Percentiles rank a stretch among this genome's conserved stretches.
These are phyloP conservation scores for Roridomyces roridus DNA, from an alignment of 768 basidiomycete species.

Conservation along the genomic window DNA sequence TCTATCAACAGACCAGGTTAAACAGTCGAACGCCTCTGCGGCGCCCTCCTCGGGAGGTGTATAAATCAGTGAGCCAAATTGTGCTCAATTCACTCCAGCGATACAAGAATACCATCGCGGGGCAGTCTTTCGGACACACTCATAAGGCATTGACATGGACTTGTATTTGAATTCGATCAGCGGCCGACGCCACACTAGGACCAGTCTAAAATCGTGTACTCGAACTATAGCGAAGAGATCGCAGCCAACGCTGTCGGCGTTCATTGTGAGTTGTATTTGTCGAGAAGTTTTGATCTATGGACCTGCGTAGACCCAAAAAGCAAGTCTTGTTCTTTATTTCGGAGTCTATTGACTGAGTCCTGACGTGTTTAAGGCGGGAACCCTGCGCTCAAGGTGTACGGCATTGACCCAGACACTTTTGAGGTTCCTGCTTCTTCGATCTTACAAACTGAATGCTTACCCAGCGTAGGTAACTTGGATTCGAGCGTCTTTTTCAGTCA, in stretches of 20 bases:
- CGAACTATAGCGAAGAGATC: constrained; percentile 38
- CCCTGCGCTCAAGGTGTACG: too few relatives aligned
- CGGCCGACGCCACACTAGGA: constrained; percentile 27
- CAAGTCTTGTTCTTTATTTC: too few relatives aligned
- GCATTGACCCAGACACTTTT: too few relatives aligned
- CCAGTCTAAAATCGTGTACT: constrained; percentile 48
- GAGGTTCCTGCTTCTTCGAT: too few relatives aligned
- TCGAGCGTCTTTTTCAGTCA: too few relatives aligned
- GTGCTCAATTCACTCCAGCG: constrained; percentile 32
- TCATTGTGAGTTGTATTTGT: constrained; percentile 29
- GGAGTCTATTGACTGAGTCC: too few relatives aligned
- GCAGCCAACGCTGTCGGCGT: constrained; percentile 38
- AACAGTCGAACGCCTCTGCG: constrained; percentile 42
- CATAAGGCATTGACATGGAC: too few relatives aligned
- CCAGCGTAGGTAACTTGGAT: too few relatives aligned
- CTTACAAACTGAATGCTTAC: too few relatives aligned
- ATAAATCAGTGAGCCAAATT: constrained; percentile 14
- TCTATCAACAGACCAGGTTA: constrained; percentile 37
- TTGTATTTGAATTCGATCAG: not conserved
- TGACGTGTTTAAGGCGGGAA: too few relatives aligned
- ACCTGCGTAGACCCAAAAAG: too few relatives aligned
- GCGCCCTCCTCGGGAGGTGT: constrained; percentile 45
- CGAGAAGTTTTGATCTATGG: too few relatives aligned
- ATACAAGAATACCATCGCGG: constrained; percentile 46
- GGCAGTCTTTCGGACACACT: constrained; percentile 49